Evolutionary conservation across 805 yeast genomes (phyloP).

Genomic region (Debaryomyces prosopidis): DNA sequence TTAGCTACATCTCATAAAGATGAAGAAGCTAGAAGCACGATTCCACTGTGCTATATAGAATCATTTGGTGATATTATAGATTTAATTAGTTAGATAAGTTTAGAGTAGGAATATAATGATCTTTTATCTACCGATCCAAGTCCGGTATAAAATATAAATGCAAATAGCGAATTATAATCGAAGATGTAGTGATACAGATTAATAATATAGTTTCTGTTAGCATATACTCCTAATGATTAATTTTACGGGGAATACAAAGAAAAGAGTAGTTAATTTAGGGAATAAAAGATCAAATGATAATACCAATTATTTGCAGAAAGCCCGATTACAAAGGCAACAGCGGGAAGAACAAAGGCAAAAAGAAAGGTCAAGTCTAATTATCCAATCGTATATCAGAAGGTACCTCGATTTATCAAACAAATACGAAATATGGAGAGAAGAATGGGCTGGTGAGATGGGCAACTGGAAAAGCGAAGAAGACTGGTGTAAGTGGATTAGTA

Average conservation of each 20-base stretch:
- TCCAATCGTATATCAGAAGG: slow-evolving; percentile 53
- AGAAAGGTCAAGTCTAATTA: slow-evolving; percentile 45
- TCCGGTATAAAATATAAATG: too few species aligned
- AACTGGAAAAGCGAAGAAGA: slow-evolving; percentile 7
- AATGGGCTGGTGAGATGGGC: slow-evolving; percentile 14
- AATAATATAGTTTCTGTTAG: too few species aligned
- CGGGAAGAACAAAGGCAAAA: slow-evolving; percentile 58
- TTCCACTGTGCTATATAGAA: slow-evolving; percentile 31
- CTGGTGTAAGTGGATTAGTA: slow-evolving; percentile 21
- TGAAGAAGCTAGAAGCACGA: slow-evolving; percentile 14
- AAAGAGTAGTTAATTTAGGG: slow-evolving; percentile 66
- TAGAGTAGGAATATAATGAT: slow-evolving; percentile 1
- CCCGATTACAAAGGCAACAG: slow-evolving; percentile 63
- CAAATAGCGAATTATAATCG: too few species aligned
- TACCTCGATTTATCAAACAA: slow-evolving; percentile 29
- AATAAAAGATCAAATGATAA: slow-evolving; percentile 41
- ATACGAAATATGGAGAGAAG: slow-evolving; percentile 14
- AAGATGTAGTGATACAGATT: too few species aligned
- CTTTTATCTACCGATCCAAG: too few species aligned
- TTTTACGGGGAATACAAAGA: slow-evolving; percentile 67
- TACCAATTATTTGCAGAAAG: slow-evolving; percentile 52
- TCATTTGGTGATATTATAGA: slow-evolving; percentile 31
- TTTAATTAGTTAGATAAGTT: slow-evolving; percentile 4
- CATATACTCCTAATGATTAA: slow-evolving; percentile 36
- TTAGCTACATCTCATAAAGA: slow-evolving; percentile 5